phyloP scores from a whole-genome alignment of 2,329 filamentous ascomycete genomes.

The Calonectria fujianensis region DNA sequence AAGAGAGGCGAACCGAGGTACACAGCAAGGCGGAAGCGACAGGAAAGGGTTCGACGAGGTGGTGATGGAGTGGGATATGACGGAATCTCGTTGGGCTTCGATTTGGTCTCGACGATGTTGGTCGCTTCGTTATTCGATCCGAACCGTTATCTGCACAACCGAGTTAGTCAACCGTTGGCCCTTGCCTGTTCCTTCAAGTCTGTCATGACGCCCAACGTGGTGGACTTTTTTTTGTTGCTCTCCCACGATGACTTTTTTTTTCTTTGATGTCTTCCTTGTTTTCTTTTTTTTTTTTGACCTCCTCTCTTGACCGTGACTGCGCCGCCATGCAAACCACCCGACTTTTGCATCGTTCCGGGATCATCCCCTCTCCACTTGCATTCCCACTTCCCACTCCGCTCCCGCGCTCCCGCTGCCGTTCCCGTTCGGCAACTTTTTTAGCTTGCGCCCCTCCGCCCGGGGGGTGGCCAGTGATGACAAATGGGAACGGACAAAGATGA shows the following conservation, averaged over 20 bases:
- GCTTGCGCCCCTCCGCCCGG: constrained; percentile 37
- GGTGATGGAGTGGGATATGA: constrained; percentile 22
- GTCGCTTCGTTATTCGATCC: constrained; percentile 18
- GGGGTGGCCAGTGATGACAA: constrained; percentile 26
- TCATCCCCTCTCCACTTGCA: constrained; percentile 37
- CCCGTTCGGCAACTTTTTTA: constrained; percentile 40
- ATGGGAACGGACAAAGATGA: constrained; percentile 3
- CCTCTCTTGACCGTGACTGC: not conserved
- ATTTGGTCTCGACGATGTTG: constrained; percentile 16
- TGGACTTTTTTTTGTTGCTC: not conserved
- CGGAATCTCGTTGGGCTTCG: constrained; percentile 26
- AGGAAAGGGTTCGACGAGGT: constrained; percentile 18
- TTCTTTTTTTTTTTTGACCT: not conserved
- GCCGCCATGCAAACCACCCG: constrained; percentile 19
- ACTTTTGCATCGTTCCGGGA: constrained; percentile 35
- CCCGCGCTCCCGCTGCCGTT: constrained; percentile 40
- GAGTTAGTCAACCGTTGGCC: constrained; percentile 9
- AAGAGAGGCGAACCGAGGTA: constrained; percentile 16
- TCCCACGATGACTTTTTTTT: constrained; percentile 15
- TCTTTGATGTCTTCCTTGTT: not conserved
- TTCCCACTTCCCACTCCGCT: constrained; percentile 38
- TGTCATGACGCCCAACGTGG: not conserved
- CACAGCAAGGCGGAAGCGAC: constrained; percentile 26
- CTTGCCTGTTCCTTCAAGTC: not conserved
- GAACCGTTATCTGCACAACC: constrained; percentile 25